phyloP scores from a whole-genome alignment of 768 basidiomycete species.

The Amanita fuliginea region DNA sequence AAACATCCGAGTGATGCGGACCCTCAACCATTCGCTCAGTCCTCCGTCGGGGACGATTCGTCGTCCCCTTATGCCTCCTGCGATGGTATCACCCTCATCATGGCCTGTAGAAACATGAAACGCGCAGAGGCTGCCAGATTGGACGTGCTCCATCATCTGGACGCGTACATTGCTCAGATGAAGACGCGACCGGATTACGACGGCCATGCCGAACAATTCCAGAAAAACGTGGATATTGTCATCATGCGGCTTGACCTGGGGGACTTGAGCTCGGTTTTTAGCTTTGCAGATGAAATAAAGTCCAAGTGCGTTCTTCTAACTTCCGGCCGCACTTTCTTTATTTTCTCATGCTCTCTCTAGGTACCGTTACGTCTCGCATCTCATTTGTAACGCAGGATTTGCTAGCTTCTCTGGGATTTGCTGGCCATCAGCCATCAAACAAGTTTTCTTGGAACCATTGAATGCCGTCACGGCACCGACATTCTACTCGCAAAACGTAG shows the following conservation, averaged over 20 bases:
- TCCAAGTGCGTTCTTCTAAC: slow-evolving; percentile 31
- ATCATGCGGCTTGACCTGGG: slow-evolving; percentile 58
- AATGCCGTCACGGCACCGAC: slow-evolving; percentile 39
- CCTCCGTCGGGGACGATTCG: slow-evolving; percentile 11
- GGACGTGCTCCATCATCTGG: slow-evolving; percentile 42
- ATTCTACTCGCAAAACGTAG: slow-evolving; percentile 47
- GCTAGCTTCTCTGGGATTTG: slow-evolving; percentile 45
- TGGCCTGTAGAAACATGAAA: slow-evolving; percentile 66
- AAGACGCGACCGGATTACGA: slow-evolving; percentile 26
- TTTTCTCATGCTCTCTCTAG: slow-evolving; percentile 22
- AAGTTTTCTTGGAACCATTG: slow-evolving; percentile 36
- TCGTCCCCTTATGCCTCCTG: slow-evolving; percentile 16
- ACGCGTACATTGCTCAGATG: slow-evolving; percentile 36
- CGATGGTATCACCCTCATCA: slow-evolving; percentile 57
- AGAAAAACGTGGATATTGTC: slow-evolving; percentile 47
- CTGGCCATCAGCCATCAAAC: slow-evolving; percentile 32
- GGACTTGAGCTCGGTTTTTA: slow-evolving; percentile 44
- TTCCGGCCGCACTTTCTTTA: neutral
- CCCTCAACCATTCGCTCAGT: slow-evolving; percentile 30
- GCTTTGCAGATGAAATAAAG: slow-evolving; percentile 44
- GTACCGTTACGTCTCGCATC: slow-evolving; percentile 71
- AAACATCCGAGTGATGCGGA: slow-evolving; percentile 37
- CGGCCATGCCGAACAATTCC: slow-evolving; percentile 46
- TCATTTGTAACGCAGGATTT: slow-evolving; percentile 74
- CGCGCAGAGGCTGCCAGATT: slow-evolving; percentile 52